Conservation (phyloP, 208 protist genomes). For the Acanthamoeba triangularis region DNA sequence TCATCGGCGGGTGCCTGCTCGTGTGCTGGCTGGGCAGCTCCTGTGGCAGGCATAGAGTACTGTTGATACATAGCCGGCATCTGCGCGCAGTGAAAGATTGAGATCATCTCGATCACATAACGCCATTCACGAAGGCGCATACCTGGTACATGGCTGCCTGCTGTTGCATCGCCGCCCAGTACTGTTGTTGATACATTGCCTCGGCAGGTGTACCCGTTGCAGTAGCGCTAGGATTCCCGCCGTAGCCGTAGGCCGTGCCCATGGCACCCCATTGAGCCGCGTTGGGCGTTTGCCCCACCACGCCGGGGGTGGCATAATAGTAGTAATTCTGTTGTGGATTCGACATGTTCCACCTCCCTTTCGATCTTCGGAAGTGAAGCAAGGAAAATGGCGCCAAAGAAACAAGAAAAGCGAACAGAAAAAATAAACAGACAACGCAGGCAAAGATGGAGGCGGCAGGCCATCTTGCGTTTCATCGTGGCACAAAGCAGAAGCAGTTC, state of each 20-base stretch:
- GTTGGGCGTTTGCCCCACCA: background rate
- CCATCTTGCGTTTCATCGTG: background rate
- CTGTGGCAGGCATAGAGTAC: background rate
- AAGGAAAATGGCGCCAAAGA: background rate
- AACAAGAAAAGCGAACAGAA: background rate
- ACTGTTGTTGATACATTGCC: conserved; percentile 34
- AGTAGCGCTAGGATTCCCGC: background rate
- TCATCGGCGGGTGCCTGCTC: background rate
- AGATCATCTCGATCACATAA: background rate
- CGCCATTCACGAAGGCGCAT: background rate
- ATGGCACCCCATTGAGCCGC: background rate
- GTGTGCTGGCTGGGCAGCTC: background rate
- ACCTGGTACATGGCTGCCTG: conserved; percentile 10
- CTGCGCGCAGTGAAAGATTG: background rate
- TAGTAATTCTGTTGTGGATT: background rate
- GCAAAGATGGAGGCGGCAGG: background rate
- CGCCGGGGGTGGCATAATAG: background rate
- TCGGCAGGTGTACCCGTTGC: background rate
- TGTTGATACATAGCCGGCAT: background rate
- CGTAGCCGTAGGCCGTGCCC: background rate
- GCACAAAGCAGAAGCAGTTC: background rate
- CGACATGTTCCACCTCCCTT: background rate
- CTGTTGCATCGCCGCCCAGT: conserved; percentile 7
- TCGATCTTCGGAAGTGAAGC: background rate
- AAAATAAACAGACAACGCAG: background rate